These are phyloP conservation scores for Calonectria hawksworthii DNA, from an alignment of 2,329 filamentous ascomycete species.

Conservation along the genomic window DNA sequence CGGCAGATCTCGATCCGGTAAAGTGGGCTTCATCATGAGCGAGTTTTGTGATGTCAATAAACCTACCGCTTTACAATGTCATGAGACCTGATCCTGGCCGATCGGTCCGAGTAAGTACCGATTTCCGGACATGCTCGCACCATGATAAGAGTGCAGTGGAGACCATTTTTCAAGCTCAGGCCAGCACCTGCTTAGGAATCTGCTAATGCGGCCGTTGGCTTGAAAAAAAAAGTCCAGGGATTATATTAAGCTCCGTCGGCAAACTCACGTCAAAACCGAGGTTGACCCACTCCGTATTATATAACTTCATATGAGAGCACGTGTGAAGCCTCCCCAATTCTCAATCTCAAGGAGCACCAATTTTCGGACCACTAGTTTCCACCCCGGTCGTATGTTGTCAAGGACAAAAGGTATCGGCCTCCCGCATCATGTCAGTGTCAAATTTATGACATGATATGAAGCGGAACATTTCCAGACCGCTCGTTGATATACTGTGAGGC, in stretches of 20 bases:
- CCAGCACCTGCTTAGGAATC: background rate
- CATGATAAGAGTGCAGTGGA: background rate
- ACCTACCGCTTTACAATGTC: background rate
- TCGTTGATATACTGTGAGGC: background rate
- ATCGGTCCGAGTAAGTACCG: constrained; percentile 3
- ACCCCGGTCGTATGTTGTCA: background rate
- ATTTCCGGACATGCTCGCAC: background rate
- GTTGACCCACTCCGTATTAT: background rate
- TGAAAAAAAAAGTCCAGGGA: background rate
- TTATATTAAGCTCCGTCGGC: background rate
- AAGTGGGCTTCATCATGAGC: background rate
- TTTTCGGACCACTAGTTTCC: no score
- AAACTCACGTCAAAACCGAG: background rate
- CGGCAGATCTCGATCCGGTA: constrained; percentile 6
- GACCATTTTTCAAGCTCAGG: background rate
- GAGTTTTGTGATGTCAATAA: background rate
- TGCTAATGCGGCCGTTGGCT: background rate
- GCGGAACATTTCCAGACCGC: background rate
- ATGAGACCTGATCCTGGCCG: constrained; percentile 1
- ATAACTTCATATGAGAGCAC: background rate
- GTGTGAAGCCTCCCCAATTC: background rate
- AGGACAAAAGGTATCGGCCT: background rate
- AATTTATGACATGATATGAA: background rate
- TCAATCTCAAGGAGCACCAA: background rate
- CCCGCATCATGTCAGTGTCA: background rate